Percentiles rank a stretch among this genome's conserved stretches.
Evolutionary conservation across 2,329 filamentous ascomycete species (phyloP).

Genomic region (Parascedosporium putredinis): DNA sequence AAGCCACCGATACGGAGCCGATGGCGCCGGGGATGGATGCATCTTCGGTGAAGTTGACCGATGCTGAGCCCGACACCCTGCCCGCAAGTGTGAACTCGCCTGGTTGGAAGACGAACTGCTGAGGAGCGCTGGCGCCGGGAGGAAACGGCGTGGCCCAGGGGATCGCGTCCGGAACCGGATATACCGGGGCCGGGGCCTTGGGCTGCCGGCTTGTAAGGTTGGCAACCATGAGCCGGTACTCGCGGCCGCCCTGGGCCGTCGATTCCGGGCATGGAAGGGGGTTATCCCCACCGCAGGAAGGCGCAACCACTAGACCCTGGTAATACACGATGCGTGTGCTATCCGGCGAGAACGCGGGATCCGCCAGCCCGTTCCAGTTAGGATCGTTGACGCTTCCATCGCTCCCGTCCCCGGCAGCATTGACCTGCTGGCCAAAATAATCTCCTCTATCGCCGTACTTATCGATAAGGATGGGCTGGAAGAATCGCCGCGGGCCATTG

Average conservation of each 20-base stretch:
- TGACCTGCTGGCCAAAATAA: constrained; percentile 34
- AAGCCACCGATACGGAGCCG: constrained; percentile 21
- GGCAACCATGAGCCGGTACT: constrained; percentile 31
- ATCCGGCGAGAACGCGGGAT: constrained; percentile 30
- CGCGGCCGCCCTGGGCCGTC: constrained; percentile 25
- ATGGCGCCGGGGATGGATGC: constrained; percentile 9
- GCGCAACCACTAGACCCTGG: constrained; percentile 26
- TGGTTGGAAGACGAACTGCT: neutral
- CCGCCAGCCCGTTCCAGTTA: constrained; percentile 36
- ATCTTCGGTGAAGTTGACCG: constrained; percentile 14
- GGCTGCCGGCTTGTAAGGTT: constrained; percentile 22
- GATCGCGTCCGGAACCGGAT: constrained; percentile 18
- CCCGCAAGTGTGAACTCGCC: constrained; percentile 16
- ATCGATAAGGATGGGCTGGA: constrained; percentile 33
- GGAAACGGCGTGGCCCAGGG: constrained; percentile 24
- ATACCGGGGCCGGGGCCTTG: constrained; percentile 13
- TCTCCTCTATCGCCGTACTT: constrained; percentile 30
- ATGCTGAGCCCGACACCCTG: constrained; percentile 11
- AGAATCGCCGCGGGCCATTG: constrained; percentile 34
- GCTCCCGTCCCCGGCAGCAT: constrained; percentile 23
- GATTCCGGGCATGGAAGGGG: constrained; percentile 29
- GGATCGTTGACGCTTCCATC: constrained; percentile 30
- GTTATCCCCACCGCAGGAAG: constrained; percentile 32
- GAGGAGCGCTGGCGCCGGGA: constrained; percentile 10
- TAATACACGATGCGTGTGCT: constrained; percentile 31